Base-by-base conservation (phyloP, 345 rosid genomes). In the Gynandropsis gynandra region DNA sequence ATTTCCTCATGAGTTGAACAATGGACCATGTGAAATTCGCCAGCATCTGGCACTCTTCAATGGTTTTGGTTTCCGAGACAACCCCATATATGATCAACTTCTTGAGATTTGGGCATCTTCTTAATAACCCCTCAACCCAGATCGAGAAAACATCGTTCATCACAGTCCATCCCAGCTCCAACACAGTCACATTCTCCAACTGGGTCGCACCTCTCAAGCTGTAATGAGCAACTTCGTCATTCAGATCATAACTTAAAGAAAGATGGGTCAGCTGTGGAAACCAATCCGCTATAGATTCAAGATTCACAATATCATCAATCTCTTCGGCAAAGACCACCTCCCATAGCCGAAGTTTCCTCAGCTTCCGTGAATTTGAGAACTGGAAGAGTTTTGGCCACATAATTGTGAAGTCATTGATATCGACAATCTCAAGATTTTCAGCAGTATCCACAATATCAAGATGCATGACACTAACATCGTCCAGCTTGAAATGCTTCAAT, bases 341-440 rank as follows among this genome's bases (percentile, higher is more conserved):
- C 96, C 96, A 89, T 42, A 89, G 78, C 12, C 87, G 73, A 37
- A 89, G 98, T 67, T 62, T 83, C 70, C 57, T 75, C 57, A 89
- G 57, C 20, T 77, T 83, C 27, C 79, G 80, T 29, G 95, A 81
- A 65, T 74, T 77, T 4, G 87, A 80, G 41, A 89, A 80, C 51
- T 81, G 88, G 44, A 68, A 77, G 72, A 89, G 83, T 65, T 74
- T 82, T 44, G 89, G 76, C 88, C 88, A 82, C 4, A 74, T 56
- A 60, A 78, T 80, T 13, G 88, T 74, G 72, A 80, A 81, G 69
- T 74, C 79, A 57, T 81, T 81, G 34, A 90, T 67, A 63, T 86
- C 96, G 48, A 83, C 76, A 20, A 67, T 57, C 58, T 89, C 85
- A 56, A 89, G 87, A 60, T 81, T 78, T 36, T 78, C 85, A 4